Conservation (phyloP, 75 land plant species). For the Pinus taeda region DNA sequence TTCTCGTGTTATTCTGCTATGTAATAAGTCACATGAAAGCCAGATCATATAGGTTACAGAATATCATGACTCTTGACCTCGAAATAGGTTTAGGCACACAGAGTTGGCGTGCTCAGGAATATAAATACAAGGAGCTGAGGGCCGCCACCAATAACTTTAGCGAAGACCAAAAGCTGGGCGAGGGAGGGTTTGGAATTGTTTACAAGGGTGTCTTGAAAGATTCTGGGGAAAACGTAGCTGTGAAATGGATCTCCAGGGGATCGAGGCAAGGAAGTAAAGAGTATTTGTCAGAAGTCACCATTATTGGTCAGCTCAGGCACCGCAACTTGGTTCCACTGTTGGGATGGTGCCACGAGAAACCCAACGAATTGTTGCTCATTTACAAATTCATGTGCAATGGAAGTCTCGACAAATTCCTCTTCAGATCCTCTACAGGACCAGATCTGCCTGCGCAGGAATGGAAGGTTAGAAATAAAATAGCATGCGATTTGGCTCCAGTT, state of each 20-base stretch:
- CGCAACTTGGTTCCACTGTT: no score
- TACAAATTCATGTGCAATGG: no score
- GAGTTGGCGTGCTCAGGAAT: conserved; percentile 13
- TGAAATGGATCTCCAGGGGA: conserved; percentile 10
- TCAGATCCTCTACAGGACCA: no score
- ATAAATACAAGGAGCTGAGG: conserved; percentile 18
- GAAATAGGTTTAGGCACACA: neutral
- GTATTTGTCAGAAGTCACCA: no score
- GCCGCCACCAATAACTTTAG: conserved; percentile 17
- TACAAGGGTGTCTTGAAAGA: conserved; percentile 19
- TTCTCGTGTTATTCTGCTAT: no score
- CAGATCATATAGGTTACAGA: neutral
- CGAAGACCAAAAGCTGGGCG: conserved; percentile 10
- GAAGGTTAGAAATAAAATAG: no score
- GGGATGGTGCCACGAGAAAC: no score
- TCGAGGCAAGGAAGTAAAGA: conserved; percentile 25
- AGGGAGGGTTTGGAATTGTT: conserved; percentile 23
- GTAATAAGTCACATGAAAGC: neutral
- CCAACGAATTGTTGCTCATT: no score
- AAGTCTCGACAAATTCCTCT: no score
- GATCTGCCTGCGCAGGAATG: no score
- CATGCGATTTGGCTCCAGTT: neutral
- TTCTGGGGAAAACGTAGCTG: neutral
- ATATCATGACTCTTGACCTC: neutral
- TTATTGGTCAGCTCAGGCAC: no score